Base-by-base conservation (phyloP, 2,329 filamentous ascomycete species). In the Fusarium nodosum region DNA sequence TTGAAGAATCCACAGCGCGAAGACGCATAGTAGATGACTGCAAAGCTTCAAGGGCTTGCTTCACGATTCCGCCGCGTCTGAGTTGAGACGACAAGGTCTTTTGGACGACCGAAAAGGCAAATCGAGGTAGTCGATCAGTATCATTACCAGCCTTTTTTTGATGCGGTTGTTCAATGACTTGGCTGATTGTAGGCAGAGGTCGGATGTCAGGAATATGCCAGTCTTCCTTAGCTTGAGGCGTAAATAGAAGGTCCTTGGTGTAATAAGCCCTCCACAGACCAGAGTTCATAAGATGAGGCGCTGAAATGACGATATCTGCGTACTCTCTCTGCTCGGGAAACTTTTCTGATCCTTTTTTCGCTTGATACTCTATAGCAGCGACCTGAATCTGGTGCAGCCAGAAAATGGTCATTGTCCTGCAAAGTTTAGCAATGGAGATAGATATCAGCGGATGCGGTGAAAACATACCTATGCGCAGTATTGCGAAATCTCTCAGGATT, bases 301-400 rank as follows among this genome's bases (percentile, higher is more conserved):
- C 72, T 16, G 66, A 60, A 3, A 76, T 52, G 1, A 77, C 53
- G 1, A 79, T 71, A 0, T 67, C 33, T 5, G 68, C 67, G 15
- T 78, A 79, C 26, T 66, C 69, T 7, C 60, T 51, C 2, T 47
- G 61, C 0, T 58, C 22, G 3, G 74, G 70, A 5, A 75, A 68
- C 3, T 62, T 52, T 3, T 34, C 28, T 3, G 56, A 30, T 15
- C 51, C 24, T 2, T 64, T 53, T 10, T 63, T 48, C 5, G 70
- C 50, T 42, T 74, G 71, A 50, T 74, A 75, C 13, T 68, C 65
- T 2, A 76, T 58, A 10, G 77, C 69, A 2, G 78, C 75, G 4
- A 76, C 53, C 18, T 77, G 76, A 1, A 80, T 75, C n/a, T 77
- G 76, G 22, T 77, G 66, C 4, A 80, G 69, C 75, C 78, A 80